Percentiles rank a stretch among this genome's conserved stretches.
These are phyloP conservation scores for Zygnema circumcarinatum DNA, from an alignment of 139 green algal species.

Conservation along the genomic window DNA sequence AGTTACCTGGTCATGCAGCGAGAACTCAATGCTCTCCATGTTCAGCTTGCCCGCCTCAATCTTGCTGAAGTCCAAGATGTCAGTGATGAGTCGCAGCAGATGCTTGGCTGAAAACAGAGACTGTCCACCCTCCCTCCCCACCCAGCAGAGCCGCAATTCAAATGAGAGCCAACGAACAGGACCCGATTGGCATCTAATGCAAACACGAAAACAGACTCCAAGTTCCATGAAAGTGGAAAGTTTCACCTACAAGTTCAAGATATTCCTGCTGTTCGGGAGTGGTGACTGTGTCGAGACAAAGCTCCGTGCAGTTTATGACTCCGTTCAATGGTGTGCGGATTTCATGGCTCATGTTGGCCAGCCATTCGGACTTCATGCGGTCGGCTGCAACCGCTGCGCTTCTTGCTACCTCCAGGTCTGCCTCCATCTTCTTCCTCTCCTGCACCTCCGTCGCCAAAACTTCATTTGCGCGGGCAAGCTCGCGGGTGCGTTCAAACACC, in stretches of 20 bases:
- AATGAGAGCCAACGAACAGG: too few species aligned
- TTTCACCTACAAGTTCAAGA: slow-evolving; percentile 40
- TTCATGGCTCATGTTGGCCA: slow-evolving; percentile 52
- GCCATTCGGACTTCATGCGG: slow-evolving; percentile 34
- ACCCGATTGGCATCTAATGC: too few species aligned
- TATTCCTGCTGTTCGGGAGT: slow-evolving; percentile 47
- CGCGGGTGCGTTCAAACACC: slow-evolving; percentile 38
- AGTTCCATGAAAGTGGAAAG: too few species aligned
- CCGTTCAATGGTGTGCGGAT: slow-evolving; percentile 51
- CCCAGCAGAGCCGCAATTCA: not conserved
- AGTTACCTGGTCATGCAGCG: slow-evolving; percentile 33
- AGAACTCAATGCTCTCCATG: slow-evolving; percentile 56
- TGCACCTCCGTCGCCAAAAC: slow-evolving; percentile 25
- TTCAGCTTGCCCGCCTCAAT: slow-evolving; percentile 50
- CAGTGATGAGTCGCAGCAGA: slow-evolving; percentile 42
- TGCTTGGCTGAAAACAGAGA: slow-evolving; percentile 52
- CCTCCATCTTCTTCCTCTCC: slow-evolving; percentile 39
- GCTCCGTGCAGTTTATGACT: slow-evolving; percentile 52
- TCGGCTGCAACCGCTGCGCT: slow-evolving; percentile 31
- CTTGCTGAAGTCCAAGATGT: slow-evolving; percentile 55
- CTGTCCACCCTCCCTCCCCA: not conserved
- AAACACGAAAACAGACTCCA: too few species aligned
- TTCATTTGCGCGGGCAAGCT: slow-evolving; percentile 30
- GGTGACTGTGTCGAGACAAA: slow-evolving; percentile 41
- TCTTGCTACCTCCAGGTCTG: slow-evolving; percentile 25